Conservation (phyloP, 2,329 filamentous ascomycete genomes). For the Emmonsiellopsis sp. region DNA sequence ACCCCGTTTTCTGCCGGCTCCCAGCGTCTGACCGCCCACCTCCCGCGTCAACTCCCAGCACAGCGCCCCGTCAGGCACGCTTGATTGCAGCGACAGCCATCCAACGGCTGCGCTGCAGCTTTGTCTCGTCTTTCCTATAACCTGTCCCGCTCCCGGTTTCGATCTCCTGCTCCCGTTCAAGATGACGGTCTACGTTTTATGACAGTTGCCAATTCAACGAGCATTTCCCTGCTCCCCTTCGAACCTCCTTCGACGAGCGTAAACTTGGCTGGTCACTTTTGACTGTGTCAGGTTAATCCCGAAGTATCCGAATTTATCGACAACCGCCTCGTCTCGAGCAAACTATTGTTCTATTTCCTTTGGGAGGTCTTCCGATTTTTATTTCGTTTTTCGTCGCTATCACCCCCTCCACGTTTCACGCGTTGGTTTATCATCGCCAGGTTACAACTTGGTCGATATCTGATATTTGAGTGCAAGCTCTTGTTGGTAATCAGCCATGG, state of each 20-base stretch:
- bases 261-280: neutral
- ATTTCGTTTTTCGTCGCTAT: neutral
- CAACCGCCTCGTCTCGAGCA: neutral
- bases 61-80: neutral
- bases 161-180: conserved; percentile 11
- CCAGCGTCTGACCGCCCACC: neutral
- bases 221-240: conserved; percentile 19
- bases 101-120: neutral
- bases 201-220: conserved; percentile 29
- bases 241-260: neutral
- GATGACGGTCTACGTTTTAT: conserved; percentile 33
- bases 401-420: neutral
- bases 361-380: neutral
- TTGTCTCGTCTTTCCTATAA: neutral
- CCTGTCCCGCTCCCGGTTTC: neutral
- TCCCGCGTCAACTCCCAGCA: neutral
- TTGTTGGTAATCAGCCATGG: conserved; percentile 1
- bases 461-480: neutral
- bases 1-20: neutral
- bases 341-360: neutral
- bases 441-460: neutral
- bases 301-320: neutral
- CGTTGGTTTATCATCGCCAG: neutral
- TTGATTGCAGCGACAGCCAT: neutral
- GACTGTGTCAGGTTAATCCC: neutral